These are phyloP conservation scores for Aspergillus affinis DNA, from an alignment of 495 filamentous ascomycete species.

Conservation along the genomic window DNA sequence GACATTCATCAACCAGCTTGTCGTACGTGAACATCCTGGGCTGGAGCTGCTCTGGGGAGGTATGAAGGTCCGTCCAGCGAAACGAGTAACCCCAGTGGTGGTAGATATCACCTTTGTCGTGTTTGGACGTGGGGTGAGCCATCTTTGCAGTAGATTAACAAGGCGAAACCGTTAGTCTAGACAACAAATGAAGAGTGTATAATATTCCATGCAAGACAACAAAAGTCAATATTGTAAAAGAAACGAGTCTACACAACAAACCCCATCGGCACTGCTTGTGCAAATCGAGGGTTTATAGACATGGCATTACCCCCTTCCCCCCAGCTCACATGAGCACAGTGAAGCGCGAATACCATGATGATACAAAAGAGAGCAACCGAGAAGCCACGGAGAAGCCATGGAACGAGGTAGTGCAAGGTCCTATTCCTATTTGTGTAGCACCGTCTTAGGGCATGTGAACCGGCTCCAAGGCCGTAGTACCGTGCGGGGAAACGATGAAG, in stretches of 20 bases:
- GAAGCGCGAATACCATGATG: neutral
- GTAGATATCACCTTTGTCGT: slow-evolving; percentile 12
- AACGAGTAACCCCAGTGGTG: slow-evolving; percentile 69
- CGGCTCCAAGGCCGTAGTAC: neutral
- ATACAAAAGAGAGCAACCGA: neutral
- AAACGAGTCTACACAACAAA: neutral
- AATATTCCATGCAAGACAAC: neutral
- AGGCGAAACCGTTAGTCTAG: neutral
- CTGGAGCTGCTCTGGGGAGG: slow-evolving; percentile 58
- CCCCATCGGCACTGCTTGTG: neutral
- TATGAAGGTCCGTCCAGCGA: slow-evolving; percentile 66
- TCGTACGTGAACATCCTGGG: slow-evolving; percentile 67
- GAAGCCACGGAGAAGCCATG: neutral
- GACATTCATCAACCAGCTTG: slow-evolving; percentile 61
- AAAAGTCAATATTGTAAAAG: neutral
- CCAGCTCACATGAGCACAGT: neutral
- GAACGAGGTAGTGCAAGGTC: neutral
- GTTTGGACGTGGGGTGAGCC: neutral
- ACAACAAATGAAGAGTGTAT: no score
- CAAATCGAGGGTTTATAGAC: neutral
- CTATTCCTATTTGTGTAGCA: neutral
- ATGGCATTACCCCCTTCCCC: neutral
- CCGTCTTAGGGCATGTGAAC: neutral
- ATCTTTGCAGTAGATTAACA: neutral
- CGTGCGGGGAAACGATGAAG: neutral